A percentile compares a stretch with the other conserved stretches of the same genome.
Conservation (phyloP, 2,329 filamentous ascomycete genomes). For the Talaromyces rugulosus region DNA sequence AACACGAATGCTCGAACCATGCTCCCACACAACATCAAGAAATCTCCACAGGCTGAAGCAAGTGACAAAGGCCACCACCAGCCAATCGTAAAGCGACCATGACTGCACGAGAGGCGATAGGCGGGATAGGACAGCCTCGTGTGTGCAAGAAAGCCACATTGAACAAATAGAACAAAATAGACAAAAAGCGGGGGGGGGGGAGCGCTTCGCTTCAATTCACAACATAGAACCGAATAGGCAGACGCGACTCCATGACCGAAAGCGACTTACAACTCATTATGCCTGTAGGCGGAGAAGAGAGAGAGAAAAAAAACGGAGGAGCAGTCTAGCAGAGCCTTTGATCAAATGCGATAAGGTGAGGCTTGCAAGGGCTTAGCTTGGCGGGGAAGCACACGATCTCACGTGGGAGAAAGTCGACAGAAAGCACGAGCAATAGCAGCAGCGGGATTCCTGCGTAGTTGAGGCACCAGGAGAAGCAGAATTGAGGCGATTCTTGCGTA, state of each 20-base stretch:
- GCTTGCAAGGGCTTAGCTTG: conserved; percentile 1
- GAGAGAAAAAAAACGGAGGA: not conserved
- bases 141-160: not conserved
- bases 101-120: not conserved
- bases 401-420: not conserved
- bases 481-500: not conserved
- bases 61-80: conserved; percentile 8
- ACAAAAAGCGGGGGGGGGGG: not conserved
- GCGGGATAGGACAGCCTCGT: not conserved
- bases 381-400: not conserved
- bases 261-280: conserved; percentile 13
- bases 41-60: conserved; percentile 7
- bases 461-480: not conserved
- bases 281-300: not conserved
- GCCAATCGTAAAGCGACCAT: not conserved
- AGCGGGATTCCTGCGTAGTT: not conserved
- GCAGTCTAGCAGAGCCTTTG: not conserved
- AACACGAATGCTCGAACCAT: conserved; percentile 10
- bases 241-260: not conserved
- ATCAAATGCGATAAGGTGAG: conserved; percentile 1
- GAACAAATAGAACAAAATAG: not conserved
- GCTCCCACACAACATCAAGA: conserved; percentile 6
- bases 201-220: not conserved
- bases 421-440: not conserved
- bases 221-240: not conserved